A percentile compares a stretch with the other conserved stretches of the same genome.
phyloP scores from a whole-genome alignment of 192 early-diverging fungal species.

The Podila verticillata region DNA sequence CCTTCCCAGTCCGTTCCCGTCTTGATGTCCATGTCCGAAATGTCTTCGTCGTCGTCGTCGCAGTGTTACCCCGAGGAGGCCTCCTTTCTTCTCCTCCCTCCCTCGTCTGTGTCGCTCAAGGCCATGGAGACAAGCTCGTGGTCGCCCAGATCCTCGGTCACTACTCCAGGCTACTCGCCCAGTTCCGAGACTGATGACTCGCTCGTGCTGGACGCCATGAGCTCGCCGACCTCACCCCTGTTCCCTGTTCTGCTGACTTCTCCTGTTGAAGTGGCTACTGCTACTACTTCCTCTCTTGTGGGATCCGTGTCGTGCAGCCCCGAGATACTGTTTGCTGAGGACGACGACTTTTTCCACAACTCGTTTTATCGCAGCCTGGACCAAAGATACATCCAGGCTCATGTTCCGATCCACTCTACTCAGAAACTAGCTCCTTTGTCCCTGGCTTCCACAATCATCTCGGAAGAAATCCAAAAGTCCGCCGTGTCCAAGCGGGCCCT shows the following conservation, averaged over 20 bases:
- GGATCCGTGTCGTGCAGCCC: background rate
- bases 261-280: background rate
- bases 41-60: background rate
- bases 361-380: conserved; percentile 17
- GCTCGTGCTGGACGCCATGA: conserved; percentile 8
- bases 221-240: conserved; percentile 27
- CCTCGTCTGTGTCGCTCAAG: background rate
- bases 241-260: background rate
- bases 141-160: conserved; percentile 3
- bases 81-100: background rate
- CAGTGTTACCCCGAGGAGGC: background rate
- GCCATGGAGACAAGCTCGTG: background rate
- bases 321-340: background rate
- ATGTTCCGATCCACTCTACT: too few species aligned
- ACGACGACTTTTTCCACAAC: conserved; percentile 23
- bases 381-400: background rate
- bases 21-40: background rate
- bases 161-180: conserved; percentile 11
- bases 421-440: background rate
- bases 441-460: background rate
- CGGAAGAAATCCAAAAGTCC: background rate
- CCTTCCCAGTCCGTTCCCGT: background rate
- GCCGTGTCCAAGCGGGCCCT: background rate
- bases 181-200: conserved; percentile 32
- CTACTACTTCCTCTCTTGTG: background rate